These are phyloP conservation scores for Xerocomellus intermedius DNA, from an alignment of 768 basidiomycete species.

Conservation along the genomic window DNA sequence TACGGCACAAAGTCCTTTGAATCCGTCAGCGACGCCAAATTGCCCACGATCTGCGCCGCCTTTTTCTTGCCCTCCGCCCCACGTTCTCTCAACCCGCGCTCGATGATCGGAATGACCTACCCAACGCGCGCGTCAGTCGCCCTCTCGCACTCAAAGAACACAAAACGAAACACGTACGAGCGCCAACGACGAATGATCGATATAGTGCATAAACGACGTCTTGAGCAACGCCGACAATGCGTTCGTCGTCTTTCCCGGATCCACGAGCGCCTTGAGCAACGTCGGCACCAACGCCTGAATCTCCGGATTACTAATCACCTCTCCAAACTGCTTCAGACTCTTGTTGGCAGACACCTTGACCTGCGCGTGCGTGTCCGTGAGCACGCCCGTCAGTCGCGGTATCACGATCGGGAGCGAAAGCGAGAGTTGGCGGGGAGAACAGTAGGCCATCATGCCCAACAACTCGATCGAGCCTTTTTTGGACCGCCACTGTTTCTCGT, in stretches of 20 bases:
- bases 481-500: slow-evolving; percentile 98
- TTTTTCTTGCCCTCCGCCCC: slow-evolving; percentile 94
- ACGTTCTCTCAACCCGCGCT: slow-evolving; percentile 88
- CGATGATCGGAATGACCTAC: slow-evolving; percentile 91
- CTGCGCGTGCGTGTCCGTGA: slow-evolving; percentile 97
- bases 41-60: slow-evolving; percentile 97
- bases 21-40: slow-evolving; percentile 86
- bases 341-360: slow-evolving; percentile 91
- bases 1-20: slow-evolving; percentile 94
- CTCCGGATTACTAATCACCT: slow-evolving; percentile 97
- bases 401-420: slow-evolving; percentile 95
- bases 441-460: slow-evolving; percentile 98
- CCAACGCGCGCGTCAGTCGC: not conserved
- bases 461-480: slow-evolving; percentile 98
- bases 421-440: slow-evolving; percentile 92
- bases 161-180: slow-evolving; percentile 50
- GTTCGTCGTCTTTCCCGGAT: slow-evolving; percentile 85
- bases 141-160: not conserved
- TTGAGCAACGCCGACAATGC: slow-evolving; percentile 86
- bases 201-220: slow-evolving; percentile 97
- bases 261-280: slow-evolving; percentile 91
- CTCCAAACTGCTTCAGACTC: slow-evolving; percentile 95
- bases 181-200: slow-evolving; percentile 94
- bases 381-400: slow-evolving; percentile 88
- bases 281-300: slow-evolving; percentile 87